These are phyloP conservation scores for Leccinellum rugosiceps DNA, from an alignment of 768 basidiomycete genomes.

Conservation along the genomic window DNA sequence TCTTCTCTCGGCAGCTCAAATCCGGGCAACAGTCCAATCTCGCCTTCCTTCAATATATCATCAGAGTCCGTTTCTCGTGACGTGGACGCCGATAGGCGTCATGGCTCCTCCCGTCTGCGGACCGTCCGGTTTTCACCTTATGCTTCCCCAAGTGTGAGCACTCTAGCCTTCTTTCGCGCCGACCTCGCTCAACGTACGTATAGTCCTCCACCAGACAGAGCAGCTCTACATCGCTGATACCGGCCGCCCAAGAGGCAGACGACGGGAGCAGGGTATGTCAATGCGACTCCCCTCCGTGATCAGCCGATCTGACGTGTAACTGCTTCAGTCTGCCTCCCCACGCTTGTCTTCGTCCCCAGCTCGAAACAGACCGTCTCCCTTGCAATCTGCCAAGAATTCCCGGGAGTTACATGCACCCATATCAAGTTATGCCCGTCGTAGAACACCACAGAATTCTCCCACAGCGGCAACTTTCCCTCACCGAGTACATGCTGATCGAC, in stretches of 20 bases:
- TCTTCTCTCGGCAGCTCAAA: slow-evolving; percentile 40
- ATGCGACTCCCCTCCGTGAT: slow-evolving; percentile 25
- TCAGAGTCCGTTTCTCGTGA: slow-evolving; percentile 27
- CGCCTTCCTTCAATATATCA: slow-evolving; percentile 37
- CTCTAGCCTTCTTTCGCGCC: not conserved
- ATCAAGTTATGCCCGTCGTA: slow-evolving; percentile 75
- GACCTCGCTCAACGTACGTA: not conserved
- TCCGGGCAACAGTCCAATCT: slow-evolving; percentile 28
- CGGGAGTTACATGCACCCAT: slow-evolving; percentile 68
- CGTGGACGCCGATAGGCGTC: slow-evolving; percentile 30
- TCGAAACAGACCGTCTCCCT: slow-evolving; percentile 40
- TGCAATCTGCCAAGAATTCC: slow-evolving; percentile 46
- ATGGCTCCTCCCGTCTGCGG: slow-evolving; percentile 25
- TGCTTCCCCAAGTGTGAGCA: slow-evolving; percentile 26
- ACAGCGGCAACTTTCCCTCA: slow-evolving; percentile 61
- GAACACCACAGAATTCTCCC: slow-evolving; percentile 72
- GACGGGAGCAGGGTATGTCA: slow-evolving; percentile 33
- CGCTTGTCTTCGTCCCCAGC: slow-evolving; percentile 40
- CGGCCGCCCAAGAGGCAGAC: slow-evolving; percentile 25
- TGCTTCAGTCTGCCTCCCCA: slow-evolving; percentile 34
- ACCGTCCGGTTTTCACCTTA: slow-evolving; percentile 31
- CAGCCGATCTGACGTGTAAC: slow-evolving; percentile 30
- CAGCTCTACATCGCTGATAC: slow-evolving; percentile 40
- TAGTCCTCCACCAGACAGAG: slow-evolving; percentile 44
- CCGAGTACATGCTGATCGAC: slow-evolving; percentile 27